Evolutionary conservation across 139 green algal genomes (phyloP).

Genomic region (Pedinophyceae sp.): DNA sequence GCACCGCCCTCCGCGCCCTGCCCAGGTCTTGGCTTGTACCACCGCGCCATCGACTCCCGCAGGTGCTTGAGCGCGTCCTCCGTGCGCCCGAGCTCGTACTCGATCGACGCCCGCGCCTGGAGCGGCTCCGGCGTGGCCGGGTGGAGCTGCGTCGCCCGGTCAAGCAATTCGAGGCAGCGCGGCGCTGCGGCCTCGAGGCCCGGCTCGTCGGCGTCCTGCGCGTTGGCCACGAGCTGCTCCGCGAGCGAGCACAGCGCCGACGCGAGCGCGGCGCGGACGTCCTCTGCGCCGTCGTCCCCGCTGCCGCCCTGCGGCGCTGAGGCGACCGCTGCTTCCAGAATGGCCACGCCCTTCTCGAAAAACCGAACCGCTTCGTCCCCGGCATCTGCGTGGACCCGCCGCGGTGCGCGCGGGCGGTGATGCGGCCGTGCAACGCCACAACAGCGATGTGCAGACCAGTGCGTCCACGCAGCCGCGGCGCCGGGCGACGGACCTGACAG

Average conservation of each 20-base stretch:
- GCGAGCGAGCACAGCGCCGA: constrained; percentile 40
- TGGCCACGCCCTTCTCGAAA: constrained; percentile 17
- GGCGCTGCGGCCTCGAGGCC: constrained; percentile 5
- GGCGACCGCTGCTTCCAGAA: constrained; percentile 22
- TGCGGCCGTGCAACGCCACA: no score
- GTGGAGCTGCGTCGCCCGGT: constrained; percentile 4
- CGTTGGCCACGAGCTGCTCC: constrained; percentile 32
- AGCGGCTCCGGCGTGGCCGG: constrained; percentile 45
- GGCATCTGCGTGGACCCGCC: no score
- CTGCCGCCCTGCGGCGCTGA: constrained; percentile 6
- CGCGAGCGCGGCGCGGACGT: constrained; percentile 16
- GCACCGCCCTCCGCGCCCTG: constrained; percentile 6
- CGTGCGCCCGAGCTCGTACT: constrained; percentile 25
- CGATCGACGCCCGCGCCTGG: constrained; percentile 31
- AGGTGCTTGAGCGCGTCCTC: constrained; percentile 48
- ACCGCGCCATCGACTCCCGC: constrained; percentile 45
- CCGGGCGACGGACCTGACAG: no score
- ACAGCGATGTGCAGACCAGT: no score
- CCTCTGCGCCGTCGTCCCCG: constrained; percentile 8
- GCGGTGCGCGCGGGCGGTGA: no score
- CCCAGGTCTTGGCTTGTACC: constrained; percentile 23
- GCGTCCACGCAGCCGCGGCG: no score
- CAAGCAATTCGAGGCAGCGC: neutral
- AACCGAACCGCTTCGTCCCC: constrained; percentile 9
- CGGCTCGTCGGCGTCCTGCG: constrained; percentile 12